Conservation (phyloP, 108 stramenopile species). For the Fistulifera solaris region DNA sequence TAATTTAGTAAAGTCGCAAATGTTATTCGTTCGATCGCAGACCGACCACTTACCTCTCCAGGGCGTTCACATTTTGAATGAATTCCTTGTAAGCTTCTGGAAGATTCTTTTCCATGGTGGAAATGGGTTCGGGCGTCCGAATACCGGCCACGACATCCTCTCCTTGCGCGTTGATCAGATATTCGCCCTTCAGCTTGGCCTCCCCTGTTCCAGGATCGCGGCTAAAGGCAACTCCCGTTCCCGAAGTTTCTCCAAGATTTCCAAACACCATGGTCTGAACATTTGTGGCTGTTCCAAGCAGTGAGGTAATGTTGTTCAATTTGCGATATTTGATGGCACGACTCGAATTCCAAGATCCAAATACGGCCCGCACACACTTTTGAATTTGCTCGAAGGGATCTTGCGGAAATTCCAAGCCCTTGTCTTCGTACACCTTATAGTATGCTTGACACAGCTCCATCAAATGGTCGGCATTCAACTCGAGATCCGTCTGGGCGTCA, state of each 20-base stretch:
- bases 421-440: constrained; percentile 51
- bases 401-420: constrained; percentile 35
- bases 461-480: constrained; percentile 48
- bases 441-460: constrained; percentile 42
- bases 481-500: constrained; percentile 42
- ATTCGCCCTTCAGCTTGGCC: constrained; percentile 77
- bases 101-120: constrained; percentile 53
- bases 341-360: constrained; percentile 74
- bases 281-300: constrained; percentile 65
- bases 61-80: constrained; percentile 52
- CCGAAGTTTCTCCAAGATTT: constrained; percentile 63
- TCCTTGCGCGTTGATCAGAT: constrained; percentile 82
- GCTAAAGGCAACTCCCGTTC: constrained; percentile 84
- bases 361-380: constrained; percentile 66
- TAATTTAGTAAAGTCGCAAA: too few species aligned
- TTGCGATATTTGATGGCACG: constrained; percentile 82
- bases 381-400: constrained; percentile 62
- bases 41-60: constrained; percentile 37
- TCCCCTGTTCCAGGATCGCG: constrained; percentile 66
- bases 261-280: constrained; percentile 84
- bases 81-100: constrained; percentile 78
- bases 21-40: too few species aligned
- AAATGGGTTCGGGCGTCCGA: constrained; percentile 72
- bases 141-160: constrained; percentile 89
- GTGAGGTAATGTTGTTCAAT: constrained; percentile 61